Base-by-base conservation (phyloP, 345 rosid genomes). In the Toxicodendron radicans region DNA sequence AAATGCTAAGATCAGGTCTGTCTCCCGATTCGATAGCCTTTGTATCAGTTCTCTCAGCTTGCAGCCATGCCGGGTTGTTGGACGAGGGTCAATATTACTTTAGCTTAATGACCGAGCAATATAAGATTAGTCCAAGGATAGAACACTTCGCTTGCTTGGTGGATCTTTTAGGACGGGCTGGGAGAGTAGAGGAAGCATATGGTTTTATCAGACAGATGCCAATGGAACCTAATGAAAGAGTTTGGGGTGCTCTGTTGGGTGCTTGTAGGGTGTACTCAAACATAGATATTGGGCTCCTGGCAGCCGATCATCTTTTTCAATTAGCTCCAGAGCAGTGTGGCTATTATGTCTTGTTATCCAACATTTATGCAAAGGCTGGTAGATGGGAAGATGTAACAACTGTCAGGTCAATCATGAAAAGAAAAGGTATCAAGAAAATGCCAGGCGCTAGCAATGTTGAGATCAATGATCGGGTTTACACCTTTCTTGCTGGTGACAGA, bases 141-240 rank as follows among this genome's bases (percentile, higher is more conserved):
- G 94, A 92, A 79, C 97, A 92, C 74, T 88, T 83, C 68, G 84
- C 90, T 66, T 90, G 97, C 78, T 80, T 92, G 88, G 97, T 91
- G 3, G 94, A 91, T 84, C 79, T 91, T 56, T 73, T 90, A 67
- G 93, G 97, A 67, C 83, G 94, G 63, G 86, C 90, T 0, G 94
- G 93, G 52, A 72, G 81, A 79, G 76, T 90, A 65, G 80, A 90
- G 56, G 90, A 92, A 78, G 97, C 94, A 24, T 85, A 82, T 74
- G 51, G 63, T 45, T 75, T 92, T 27, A 81, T 85, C 49, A 85
- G 68, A 69, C 68, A 82, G 66, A 92, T 90, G 94, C 85, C 85
- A 11, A 5, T 85, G 74, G 85, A 83, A 72, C 90, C 97, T 0
- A 88, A 85, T 46, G 90, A 90, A 75, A 84, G 90, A 78, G 85